Base-by-base conservation (phyloP, 1,284 basidiomycete genomes). In the Macrocystidia cucumis region DNA sequence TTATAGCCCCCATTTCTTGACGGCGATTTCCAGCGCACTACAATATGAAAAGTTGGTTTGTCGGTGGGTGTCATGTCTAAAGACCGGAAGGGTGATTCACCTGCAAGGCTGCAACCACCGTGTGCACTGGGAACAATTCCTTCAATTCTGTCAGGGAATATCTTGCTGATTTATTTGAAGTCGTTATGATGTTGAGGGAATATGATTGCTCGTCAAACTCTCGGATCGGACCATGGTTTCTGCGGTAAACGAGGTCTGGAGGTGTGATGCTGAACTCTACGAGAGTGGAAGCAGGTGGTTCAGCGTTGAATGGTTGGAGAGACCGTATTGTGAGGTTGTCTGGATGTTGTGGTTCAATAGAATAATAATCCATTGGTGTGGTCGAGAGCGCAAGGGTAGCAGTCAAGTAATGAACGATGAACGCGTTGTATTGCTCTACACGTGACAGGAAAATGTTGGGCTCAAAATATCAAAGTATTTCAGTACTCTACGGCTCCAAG, bases 11-110 rank as follows among this genome's bases (percentile, higher is more conserved):
- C 78, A 82, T 82, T 54, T 77, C 73, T 40, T 69, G 73, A 12
- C 79, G 65, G 42, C 78, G 60, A 45, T 81, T 81, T 8, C 79
- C 79, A 11, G 80, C 79, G 44, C 79, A 82, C 76, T 82, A n/a
- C n/a, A n/a, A n/a, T n/a, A n/a, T 18, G 36, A 14, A 33, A 13
- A 29, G 32, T 30, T 24, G 35, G 35, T n/a, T 30, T 11, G 32
- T 9, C 41, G 13, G n/a, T 5, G 3, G 11, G 13, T 17, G 21
- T 31, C 21, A 3, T 22, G 29, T 11, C 7, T 9, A 21, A 28
- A 8, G 23, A 14, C 9, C 25, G 32, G 21, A 26, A 12, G 16
- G 23, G n/a, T 12, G 3, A 54, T 65, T 39, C 44, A 75, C 79
- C 59, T 80, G 72, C 12, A 81, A 63, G 24, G 63, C 67, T 11